These are phyloP conservation scores for Saccharomyces cerevisiae DNA, from an alignment of 805 yeast genomes.

Conservation along the genomic window DNA sequence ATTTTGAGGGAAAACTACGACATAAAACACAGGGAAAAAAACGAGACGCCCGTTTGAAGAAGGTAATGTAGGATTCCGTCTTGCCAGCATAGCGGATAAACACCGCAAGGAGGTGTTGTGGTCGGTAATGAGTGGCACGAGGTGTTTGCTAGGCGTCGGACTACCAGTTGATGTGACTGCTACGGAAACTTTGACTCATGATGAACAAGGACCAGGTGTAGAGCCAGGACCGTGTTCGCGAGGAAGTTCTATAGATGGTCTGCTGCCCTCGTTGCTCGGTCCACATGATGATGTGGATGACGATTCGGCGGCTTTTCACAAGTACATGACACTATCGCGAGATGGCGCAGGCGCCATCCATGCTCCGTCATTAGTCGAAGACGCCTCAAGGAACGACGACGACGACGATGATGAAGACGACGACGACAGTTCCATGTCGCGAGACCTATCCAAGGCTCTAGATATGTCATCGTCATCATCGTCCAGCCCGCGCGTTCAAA, in stretches of 20 bases:
- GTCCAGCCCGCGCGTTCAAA: background rate
- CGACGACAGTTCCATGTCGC: background rate
- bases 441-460: background rate
- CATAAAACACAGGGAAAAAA: background rate
- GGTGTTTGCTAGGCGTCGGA: background rate
- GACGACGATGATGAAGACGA: background rate
- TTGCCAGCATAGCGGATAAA: background rate
- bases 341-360: background rate
- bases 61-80: background rate
- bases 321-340: background rate
- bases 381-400: background rate
- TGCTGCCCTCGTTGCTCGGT: background rate
- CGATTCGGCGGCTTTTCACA: background rate
- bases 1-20: background rate
- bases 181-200: no score
- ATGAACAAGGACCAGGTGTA: no score
- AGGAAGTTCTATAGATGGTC: background rate
- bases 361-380: background rate
- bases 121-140: background rate
- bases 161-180: background rate
- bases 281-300: background rate
- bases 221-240: background rate
- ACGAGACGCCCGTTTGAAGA: background rate
- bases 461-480: background rate
- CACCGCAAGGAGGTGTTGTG: background rate